Percentiles rank a stretch among this genome's conserved stretches.
Conservation (phyloP, 2,329 filamentous ascomycete genomes). For the Arthroderma uncinatum region DNA sequence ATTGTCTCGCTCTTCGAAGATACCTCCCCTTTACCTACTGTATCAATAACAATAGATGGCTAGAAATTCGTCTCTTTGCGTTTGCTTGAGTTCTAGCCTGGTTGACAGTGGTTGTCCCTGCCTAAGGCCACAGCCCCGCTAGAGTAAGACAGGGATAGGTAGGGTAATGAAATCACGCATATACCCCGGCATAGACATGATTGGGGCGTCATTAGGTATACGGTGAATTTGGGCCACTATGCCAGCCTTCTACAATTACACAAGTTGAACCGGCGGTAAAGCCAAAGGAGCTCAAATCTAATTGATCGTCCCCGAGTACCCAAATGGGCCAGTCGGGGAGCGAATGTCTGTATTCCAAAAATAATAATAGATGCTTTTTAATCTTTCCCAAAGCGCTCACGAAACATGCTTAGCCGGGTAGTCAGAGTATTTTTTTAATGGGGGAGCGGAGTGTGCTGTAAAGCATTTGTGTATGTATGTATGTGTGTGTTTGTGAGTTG, state of each 20-base stretch:
- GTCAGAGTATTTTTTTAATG: background rate
- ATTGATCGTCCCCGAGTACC: background rate
- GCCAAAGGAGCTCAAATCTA: background rate
- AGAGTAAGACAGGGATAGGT: background rate
- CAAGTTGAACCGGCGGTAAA: background rate
- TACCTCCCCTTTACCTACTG: slow-evolving; percentile 1
- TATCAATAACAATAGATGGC: background rate
- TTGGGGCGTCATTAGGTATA: background rate
- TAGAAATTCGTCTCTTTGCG: background rate
- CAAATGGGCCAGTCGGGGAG: background rate
- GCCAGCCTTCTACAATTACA: background rate
- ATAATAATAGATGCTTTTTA: background rate
- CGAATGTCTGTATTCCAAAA: background rate
- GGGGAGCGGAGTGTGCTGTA: background rate
- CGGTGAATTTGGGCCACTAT: background rate
- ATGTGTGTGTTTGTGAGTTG: background rate
- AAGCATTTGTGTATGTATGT: background rate
- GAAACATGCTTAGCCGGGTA: background rate
- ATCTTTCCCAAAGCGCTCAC: slow-evolving; percentile 1
- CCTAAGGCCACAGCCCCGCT: background rate
- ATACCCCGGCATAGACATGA: background rate
- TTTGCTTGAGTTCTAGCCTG: background rate
- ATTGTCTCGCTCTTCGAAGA: background rate
- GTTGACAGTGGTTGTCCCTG: background rate
- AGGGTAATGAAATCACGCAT: background rate